These are phyloP conservation scores for Naganishia vaughanmartiniae DNA, from an alignment of 768 basidiomycete species.

Conservation along the genomic window DNA sequence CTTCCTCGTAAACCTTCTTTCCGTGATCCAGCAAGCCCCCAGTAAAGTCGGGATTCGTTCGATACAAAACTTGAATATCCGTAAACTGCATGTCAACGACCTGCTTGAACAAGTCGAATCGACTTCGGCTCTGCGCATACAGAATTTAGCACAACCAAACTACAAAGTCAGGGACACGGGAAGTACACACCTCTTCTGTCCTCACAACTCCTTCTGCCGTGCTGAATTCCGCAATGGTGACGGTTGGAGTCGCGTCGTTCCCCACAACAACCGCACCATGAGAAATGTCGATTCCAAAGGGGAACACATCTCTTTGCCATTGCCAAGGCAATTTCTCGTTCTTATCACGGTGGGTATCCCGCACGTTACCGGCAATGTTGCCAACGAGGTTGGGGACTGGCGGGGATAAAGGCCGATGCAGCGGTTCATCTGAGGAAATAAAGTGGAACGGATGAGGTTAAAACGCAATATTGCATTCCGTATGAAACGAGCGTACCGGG, in stretches of 20 bases:
- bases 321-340: slow-evolving; percentile 32
- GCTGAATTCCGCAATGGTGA: slow-evolving; percentile 78
- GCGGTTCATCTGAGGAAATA: neutral
- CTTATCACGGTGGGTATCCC: neutral
- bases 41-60: slow-evolving; percentile 73
- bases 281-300: slow-evolving; percentile 72
- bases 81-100: slow-evolving; percentile 69
- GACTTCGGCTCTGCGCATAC: slow-evolving; percentile 26
- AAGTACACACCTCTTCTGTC: slow-evolving; percentile 64
- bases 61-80: slow-evolving; percentile 63
- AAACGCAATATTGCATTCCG: neutral
- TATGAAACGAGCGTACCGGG: neutral
- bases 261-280: slow-evolving; percentile 81
- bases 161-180: neutral
- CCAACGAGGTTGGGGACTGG: slow-evolving; percentile 23
- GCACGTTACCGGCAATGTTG: slow-evolving; percentile 12
- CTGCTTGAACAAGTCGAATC: slow-evolving; percentile 77
- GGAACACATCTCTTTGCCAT: slow-evolving; percentile 73
- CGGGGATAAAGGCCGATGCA: slow-evolving; percentile 25
- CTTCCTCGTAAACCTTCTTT: slow-evolving; percentile 60
- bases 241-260: slow-evolving; percentile 76
- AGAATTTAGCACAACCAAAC: neutral
- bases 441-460: neutral
- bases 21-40: slow-evolving; percentile 69
- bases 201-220: slow-evolving; percentile 76